Conservation (phyloP, 2,329 filamentous ascomycete species). For the Pestalotiopsis sp. region DNA sequence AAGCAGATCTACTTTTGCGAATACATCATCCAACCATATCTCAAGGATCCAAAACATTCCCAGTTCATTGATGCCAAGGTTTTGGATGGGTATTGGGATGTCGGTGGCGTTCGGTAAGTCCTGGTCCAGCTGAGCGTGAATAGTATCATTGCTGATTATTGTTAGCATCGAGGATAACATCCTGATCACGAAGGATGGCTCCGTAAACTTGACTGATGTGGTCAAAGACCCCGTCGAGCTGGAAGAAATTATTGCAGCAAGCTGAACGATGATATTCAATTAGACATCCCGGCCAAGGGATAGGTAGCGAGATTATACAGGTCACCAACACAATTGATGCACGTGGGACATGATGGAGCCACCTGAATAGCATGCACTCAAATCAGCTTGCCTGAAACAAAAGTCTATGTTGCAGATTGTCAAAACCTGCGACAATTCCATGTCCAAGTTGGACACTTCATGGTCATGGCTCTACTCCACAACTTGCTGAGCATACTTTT, state of each 20-base stretch:
- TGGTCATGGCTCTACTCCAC: background rate
- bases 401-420: background rate
- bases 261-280: background rate
- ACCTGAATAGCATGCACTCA: background rate
- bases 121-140: background rate
- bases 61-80: conserved; percentile 77
- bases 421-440: background rate
- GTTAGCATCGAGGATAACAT: conserved; percentile 70
- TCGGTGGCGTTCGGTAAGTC: conserved; percentile 70
- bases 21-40: conserved; percentile 83
- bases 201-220: conserved; percentile 73
- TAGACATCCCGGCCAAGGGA: background rate
- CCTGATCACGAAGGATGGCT: conserved; percentile 69
- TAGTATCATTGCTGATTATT: background rate
- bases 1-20: conserved; percentile 82
- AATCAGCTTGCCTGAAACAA: background rate
- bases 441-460: background rate
- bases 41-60: conserved; percentile 70
- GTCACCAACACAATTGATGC: background rate
- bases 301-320: background rate
- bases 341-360: background rate
- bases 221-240: conserved; percentile 69
- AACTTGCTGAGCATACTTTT: background rate
- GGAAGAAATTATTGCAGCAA: conserved; percentile 53
- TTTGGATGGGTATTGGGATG: conserved; percentile 79